Base-by-base conservation (phyloP, 805 yeast genomes). In the Blastobotrys parvus region DNA sequence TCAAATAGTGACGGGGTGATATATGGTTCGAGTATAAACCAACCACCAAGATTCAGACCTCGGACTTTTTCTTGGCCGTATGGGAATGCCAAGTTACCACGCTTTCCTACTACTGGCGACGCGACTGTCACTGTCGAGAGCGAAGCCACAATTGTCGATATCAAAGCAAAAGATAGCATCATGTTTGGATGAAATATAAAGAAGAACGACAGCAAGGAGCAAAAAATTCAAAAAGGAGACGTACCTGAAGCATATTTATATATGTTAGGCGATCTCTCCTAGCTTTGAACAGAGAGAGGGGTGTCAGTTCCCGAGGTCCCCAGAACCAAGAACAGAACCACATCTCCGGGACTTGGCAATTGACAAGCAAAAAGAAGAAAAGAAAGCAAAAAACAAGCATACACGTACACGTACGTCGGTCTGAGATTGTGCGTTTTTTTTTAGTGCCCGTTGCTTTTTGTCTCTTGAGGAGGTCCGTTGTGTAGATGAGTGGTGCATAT, bases 11-110 rank as follows among this genome's bases (percentile, higher is more conserved):
- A 75, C 3, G 95, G 95, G 1, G 87, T 82, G 57, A 87, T 87
- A 62, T 70, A 86, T 2, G 95, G 87, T 63, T 87, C 96, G 35
- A 87, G 64, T 1, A 87, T 87, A 40, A 87, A 71, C 95, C 95
- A 87, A 37, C 95, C 94, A 49, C 96, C 96, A 25, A 87, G 64
- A 57, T 82, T 82, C 39, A 87, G 87, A 54, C 65, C 67, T 17
- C 63, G 60, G 4, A 62, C 59, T 39, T 59, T 60, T 23, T 53
- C 55, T 30, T 36, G 50, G 37, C 44, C 47, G 45, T 61, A 62
- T 52, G 56, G 55, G 33, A 57, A 61, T 3, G 47, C 44, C 17
- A 20, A 19, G 39, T 18, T 13, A 11, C 27, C 10, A 18, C 22
- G 13, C 11, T 13, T 21, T 27, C n/a, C 21, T 10, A 23, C 21